Evolutionary conservation across 306 rosid genomes (phyloP), one percentile per base, ranked within the genome.

Genomic region (Lathyrus aphaca): DNA sequence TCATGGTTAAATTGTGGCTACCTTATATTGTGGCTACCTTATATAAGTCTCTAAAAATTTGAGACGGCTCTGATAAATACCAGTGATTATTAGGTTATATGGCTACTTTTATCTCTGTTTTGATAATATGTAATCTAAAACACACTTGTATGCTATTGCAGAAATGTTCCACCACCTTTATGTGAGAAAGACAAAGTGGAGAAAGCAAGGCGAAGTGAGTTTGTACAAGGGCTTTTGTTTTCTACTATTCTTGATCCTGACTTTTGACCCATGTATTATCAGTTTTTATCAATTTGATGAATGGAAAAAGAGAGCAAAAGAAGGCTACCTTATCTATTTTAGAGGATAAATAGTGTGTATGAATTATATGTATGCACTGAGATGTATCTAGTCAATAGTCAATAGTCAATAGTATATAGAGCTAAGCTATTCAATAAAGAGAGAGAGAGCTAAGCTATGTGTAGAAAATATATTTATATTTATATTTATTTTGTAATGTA

Each of bases 151-250:
- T 29, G 11, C 60, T 53, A 68, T 16, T 80, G 79, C 88, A 90
- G 95, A 50, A 57, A 76, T 68, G 71, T 59, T 62, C 76, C 64
- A 30, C 76, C 74, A 45, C 66, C 89, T 51, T 54, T 76, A 71
- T 79, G 85, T 23, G 82, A 82, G 78, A 84, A 81, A 66, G 86
- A 90, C 60, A 84, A 74, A 62, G 64, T 72, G 39, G 95, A 82
- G 84, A 82, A 77, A 75, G 68, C 82, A 39, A 74, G 66, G 74
- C 88, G 82, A 67, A 72, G 87, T 62, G 77, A 83, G 44, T 90
- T 84, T 76, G 86, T 84, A 44, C 86, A 58, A 69, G 96, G 81
- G 56, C 81, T 90, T 50, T 65, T 87, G 64, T 1, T 82, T 73
- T 87, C 91, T 9, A 72, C 84, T 53, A 70, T 87, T 61, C 62